These are phyloP conservation scores for Acacia acuminata DNA, from an alignment of 306 rosid genomes.

Conservation along the genomic window DNA sequence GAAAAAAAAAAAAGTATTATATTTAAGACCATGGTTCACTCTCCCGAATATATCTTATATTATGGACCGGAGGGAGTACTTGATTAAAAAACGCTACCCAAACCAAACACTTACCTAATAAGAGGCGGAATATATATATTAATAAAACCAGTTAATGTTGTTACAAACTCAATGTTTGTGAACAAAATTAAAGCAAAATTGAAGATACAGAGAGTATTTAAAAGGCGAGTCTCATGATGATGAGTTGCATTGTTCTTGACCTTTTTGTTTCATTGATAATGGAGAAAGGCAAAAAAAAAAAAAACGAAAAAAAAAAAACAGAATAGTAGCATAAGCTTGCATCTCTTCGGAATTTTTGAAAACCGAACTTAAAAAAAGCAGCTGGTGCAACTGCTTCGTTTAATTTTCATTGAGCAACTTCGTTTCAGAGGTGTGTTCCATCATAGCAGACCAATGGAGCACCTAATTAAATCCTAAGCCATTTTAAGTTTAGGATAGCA, in stretches of 20 bases:
- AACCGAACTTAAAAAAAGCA: background rate
- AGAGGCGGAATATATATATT: too few species aligned
- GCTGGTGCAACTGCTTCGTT: background rate
- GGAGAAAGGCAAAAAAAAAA: background rate
- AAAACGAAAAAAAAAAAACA: too few species aligned
- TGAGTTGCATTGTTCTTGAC: background rate
- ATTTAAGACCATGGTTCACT: too few species aligned
- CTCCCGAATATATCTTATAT: too few species aligned
- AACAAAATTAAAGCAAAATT: background rate
- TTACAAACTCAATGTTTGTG: too few species aligned
- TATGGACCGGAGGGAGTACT: too few species aligned
- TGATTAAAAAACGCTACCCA: too few species aligned
- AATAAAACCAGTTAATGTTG: background rate
- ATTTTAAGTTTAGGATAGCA: background rate
- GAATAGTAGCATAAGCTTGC: background rate
- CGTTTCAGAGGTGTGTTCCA: too few species aligned
- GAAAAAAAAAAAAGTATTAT: too few species aligned
- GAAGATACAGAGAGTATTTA: too few species aligned
- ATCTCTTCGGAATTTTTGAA: background rate
- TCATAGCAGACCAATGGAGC: background rate
- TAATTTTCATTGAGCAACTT: background rate
- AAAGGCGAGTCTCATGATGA: background rate
- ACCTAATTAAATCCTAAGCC: background rate
- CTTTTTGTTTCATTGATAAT: background rate
- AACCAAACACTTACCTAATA: too few species aligned